A percentile compares a stretch with the other conserved stretches of the same genome.
Conservation (phyloP, 2,329 filamentous ascomycete species). For the Dothistroma pini region DNA sequence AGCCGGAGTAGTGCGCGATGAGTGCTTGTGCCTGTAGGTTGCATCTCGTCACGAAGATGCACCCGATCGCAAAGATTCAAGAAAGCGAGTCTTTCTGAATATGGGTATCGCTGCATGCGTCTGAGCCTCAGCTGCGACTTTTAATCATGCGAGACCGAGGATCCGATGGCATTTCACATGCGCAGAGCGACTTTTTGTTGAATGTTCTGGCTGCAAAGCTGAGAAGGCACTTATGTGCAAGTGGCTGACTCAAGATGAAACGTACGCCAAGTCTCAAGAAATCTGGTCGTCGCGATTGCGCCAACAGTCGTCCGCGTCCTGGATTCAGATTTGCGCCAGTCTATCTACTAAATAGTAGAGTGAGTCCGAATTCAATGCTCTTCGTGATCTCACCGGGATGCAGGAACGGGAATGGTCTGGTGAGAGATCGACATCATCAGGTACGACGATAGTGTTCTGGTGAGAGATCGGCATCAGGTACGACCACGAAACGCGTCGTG, state of each 20-base stretch:
- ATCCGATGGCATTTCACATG: not conserved
- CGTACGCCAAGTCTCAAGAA: not conserved
- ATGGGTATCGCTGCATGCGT: not conserved
- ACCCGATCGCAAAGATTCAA: not conserved
- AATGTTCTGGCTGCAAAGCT: not conserved
- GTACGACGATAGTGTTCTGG: not conserved
- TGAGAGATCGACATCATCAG: not conserved
- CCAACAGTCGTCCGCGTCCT: not conserved
- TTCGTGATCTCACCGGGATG: not conserved
- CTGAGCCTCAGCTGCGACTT: not conserved
- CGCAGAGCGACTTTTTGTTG: not conserved
- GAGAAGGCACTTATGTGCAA: not conserved
- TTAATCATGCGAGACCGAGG: not conserved
- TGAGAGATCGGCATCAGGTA: not conserved
- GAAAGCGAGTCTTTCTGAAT: not conserved
- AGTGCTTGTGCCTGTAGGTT: not conserved
- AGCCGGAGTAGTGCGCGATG: not conserved
- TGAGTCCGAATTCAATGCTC: not conserved
- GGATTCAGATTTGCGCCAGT: not conserved
- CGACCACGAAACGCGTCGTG: not conserved
- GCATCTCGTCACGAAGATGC: not conserved
- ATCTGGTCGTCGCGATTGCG: not conserved
- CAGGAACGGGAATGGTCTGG: not conserved
- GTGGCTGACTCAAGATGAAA: constrained; percentile 10
- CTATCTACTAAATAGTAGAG: too few relatives aligned